Evolutionary conservation across 768 basidiomycete genomes (phyloP).

Genomic region (Termitomyces sp.): DNA sequence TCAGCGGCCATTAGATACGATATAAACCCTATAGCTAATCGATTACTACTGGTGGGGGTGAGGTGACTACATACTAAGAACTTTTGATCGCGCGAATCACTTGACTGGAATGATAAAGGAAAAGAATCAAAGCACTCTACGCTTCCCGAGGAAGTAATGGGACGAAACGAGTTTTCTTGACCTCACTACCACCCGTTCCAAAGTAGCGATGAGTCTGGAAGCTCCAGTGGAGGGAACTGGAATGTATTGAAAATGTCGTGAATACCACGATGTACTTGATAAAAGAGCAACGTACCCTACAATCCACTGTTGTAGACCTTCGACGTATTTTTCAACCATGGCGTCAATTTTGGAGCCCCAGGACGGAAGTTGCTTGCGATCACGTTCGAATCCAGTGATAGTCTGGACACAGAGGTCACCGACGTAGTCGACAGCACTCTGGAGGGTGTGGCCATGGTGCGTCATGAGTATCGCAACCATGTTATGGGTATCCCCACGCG

Average conservation of each 20-base stretch:
- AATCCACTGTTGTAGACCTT: conserved; percentile 69
- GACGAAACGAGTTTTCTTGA: conserved; percentile 53
- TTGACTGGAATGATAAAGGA: too few relatives aligned
- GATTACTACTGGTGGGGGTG: too few relatives aligned
- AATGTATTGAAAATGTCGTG: not conserved
- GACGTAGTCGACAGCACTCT: conserved; percentile 61
- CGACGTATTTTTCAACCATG: conserved; percentile 55
- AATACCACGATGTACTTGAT: not conserved
- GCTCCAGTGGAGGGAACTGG: conserved; percentile 64
- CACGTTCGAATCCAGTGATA: conserved; percentile 48
- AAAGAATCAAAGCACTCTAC: conserved; percentile 12
- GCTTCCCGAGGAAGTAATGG: conserved; percentile 39
- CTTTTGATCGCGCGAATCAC: too few relatives aligned
- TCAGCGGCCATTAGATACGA: too few relatives aligned
- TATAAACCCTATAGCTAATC: too few relatives aligned
- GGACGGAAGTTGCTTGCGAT: conserved; percentile 48
- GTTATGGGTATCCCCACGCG: conserved; percentile 66
- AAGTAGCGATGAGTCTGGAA: conserved; percentile 71
- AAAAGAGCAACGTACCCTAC: conserved; percentile 41
- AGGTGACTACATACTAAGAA: too few relatives aligned
- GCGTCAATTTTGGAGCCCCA: conserved; percentile 60
- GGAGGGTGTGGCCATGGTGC: conserved; percentile 52
- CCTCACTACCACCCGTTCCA: conserved; percentile 49
- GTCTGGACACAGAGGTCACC: conserved; percentile 57
- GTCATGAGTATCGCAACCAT: conserved; percentile 71